Evolutionary conservation across 495 filamentous ascomycete genomes (phyloP), one percentile per base, ranked within the genome.

Genomic region (Aspergillus coremiiformis): DNA sequence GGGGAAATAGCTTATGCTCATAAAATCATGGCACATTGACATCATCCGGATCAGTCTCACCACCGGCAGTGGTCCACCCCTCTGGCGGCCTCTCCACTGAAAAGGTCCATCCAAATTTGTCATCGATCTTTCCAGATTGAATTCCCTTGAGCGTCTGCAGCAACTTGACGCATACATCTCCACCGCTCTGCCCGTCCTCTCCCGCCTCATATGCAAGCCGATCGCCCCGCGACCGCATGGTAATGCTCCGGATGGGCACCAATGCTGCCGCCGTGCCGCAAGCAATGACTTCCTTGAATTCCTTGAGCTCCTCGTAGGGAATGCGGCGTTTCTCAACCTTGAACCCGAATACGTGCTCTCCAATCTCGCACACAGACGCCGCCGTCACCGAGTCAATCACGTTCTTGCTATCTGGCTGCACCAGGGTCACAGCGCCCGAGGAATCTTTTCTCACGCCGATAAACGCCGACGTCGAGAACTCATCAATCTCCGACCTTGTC

Each of bases 181-280:
- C 89, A 1, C 90, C 91, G 1, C 82, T 78, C 44, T 92, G 80
- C 41, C 83, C 81, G n/a, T 74, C 67, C 6, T 66, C 68, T 0
- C 81, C 80, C 21, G 73, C 66, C n/a, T 81, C 75, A 56, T 85
- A 91, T 0, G 66, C 70, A 55, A 92, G 81, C 21, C 78, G 86
- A 54, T 91, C 85, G n/a, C 71, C 66, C 9, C 61, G 76, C 4
- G 78, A 80, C 55, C 76, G 78, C 63, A 86, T 83, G 1, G 86
- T 88, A 56, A 98, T 95, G 44, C 85, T 90, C 47, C 83, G 83
- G 62, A 98, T 89, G 1, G 93, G 93, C 9, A 96, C 90, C 39
- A 98, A 72, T 1, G 89, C 87, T 0, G 92, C 93, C 4, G 93
- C 93, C 0, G 93, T 98, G 0, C 93, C 93, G 1, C 89, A 90